Conservation (phyloP, 169 alveolate genomes). For the Cytauxzoon felis region DNA sequence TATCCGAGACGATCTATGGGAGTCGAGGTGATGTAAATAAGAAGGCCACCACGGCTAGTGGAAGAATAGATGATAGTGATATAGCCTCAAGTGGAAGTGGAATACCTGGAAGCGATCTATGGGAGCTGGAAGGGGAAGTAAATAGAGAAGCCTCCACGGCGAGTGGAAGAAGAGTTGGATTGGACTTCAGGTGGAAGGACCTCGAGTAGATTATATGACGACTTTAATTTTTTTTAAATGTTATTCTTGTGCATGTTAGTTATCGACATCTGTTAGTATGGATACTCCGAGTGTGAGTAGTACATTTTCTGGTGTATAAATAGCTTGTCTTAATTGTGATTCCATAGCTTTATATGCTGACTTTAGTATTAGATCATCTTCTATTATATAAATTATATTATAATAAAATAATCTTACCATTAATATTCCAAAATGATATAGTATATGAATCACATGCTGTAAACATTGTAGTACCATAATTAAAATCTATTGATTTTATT, state of each 20-base stretch:
- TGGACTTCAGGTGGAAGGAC: no score
- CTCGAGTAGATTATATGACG: no score
- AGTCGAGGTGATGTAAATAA: no score
- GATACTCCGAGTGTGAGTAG: slow-evolving; percentile 52
- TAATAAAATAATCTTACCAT: neutral
- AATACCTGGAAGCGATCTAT: no score
- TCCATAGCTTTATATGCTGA: slow-evolving; percentile 28
- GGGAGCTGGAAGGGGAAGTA: no score
- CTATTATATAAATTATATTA: slow-evolving; percentile 1
- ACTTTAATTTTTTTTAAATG: no score
- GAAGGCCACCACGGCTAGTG: no score
- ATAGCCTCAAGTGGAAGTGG: no score
- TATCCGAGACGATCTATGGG: no score
- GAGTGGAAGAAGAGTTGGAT: no score
- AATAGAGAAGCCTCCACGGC: no score
- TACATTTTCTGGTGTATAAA: slow-evolving; percentile 62
- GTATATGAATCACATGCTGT: slow-evolving; percentile 24
- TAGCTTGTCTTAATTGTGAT: slow-evolving; percentile 3
- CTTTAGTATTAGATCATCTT: slow-evolving; percentile 13
- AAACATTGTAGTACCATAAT: slow-evolving; percentile 27
- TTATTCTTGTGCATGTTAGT: neutral
- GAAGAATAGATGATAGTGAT: no score
- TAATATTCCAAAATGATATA: slow-evolving; percentile 50
- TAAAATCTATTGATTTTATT: slow-evolving; percentile 36
- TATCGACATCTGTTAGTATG: slow-evolving; percentile 10